These are phyloP conservation scores for Waitea zeae DNA, from an alignment of 1,284 basidiomycete genomes.

Conservation along the genomic window DNA sequence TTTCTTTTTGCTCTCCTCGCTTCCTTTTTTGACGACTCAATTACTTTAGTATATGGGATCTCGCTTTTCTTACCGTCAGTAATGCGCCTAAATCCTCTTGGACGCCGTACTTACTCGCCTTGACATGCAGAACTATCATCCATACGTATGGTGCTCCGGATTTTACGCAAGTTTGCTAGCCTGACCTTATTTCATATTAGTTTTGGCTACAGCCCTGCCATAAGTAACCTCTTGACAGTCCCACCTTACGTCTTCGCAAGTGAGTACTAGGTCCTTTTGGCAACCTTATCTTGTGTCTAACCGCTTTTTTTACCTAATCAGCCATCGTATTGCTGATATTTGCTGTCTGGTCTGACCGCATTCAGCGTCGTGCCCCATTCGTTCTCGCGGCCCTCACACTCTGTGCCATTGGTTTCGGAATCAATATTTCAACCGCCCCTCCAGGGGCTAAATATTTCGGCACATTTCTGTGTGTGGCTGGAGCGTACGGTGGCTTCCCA, in stretches of 20 bases:
- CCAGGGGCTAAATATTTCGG: slow-evolving; percentile 49
- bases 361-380: slow-evolving; percentile 40
- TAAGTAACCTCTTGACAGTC: slow-evolving; percentile 51
- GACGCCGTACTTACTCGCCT: neutral
- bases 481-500: slow-evolving; percentile 43
- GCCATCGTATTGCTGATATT: slow-evolving; percentile 34
- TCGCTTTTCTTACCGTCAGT: slow-evolving; percentile 49
- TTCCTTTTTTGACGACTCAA: too few species aligned
- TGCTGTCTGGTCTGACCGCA: slow-evolving; percentile 40
- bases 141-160: slow-evolving; percentile 17
- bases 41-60: slow-evolving; percentile 31
- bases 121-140: slow-evolving; percentile 40
- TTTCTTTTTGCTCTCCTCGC: too few species aligned
- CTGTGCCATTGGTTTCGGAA: slow-evolving; percentile 40
- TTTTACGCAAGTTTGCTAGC: neutral
- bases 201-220: slow-evolving; percentile 36
- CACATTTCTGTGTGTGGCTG: slow-evolving; percentile 42
- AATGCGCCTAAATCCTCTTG: neutral
- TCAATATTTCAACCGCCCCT: slow-evolving; percentile 37
- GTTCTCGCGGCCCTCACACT: slow-evolving; percentile 34
- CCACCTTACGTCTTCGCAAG: slow-evolving; percentile 51
- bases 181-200: slow-evolving; percentile 12
- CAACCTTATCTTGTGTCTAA: neutral
- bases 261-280: too few species aligned
- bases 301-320: slow-evolving; percentile 9